A percentile compares a stretch with the other conserved stretches of the same genome.
Evolutionary conservation across 352 stramenopile species (phyloP).

Genomic region (Globisporangium camurandrum): DNA sequence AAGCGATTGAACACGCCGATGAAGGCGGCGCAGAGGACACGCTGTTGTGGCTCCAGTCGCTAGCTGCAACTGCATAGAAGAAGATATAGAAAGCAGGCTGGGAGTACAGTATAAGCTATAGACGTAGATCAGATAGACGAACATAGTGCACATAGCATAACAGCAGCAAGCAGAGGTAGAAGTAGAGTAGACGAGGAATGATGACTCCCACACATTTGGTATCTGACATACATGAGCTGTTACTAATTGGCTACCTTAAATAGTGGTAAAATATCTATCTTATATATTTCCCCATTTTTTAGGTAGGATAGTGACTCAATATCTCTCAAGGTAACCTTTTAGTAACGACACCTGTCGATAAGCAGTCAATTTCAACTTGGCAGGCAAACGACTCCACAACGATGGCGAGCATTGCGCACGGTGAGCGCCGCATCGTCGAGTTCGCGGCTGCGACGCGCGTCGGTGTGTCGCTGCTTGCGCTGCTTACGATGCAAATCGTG

Average conservation of each 20-base stretch:
- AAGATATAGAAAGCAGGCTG: constrained; percentile 20
- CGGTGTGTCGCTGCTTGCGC: constrained; percentile 35
- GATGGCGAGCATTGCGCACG: not conserved
- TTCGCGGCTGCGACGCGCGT: constrained; percentile 42
- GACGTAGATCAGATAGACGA: constrained; percentile 4
- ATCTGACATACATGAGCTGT: too few species aligned
- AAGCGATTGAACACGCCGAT: constrained; percentile 53
- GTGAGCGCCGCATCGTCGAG: constrained; percentile 25
- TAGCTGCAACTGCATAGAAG: constrained; percentile 3
- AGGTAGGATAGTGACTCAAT: too few species aligned
- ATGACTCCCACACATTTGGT: too few species aligned
- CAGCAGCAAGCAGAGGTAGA: not conserved
- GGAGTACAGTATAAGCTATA: too few species aligned
- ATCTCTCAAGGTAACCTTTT: too few species aligned
- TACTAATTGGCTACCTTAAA: too few species aligned
- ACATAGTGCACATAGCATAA: not conserved
- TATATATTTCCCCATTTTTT: too few species aligned
- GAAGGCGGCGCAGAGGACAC: constrained; percentile 59
- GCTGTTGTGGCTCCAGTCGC: constrained; percentile 43
- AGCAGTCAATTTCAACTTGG: too few species aligned
- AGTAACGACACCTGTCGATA: too few species aligned
- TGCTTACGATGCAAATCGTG: constrained; percentile 36
- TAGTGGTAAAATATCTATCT: too few species aligned
- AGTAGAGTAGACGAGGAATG: not conserved
- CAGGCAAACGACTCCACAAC: too few species aligned